phyloP scores from a whole-genome alignment of 2,329 filamentous ascomycete species.

The Fusarium sterilihyphosum region DNA sequence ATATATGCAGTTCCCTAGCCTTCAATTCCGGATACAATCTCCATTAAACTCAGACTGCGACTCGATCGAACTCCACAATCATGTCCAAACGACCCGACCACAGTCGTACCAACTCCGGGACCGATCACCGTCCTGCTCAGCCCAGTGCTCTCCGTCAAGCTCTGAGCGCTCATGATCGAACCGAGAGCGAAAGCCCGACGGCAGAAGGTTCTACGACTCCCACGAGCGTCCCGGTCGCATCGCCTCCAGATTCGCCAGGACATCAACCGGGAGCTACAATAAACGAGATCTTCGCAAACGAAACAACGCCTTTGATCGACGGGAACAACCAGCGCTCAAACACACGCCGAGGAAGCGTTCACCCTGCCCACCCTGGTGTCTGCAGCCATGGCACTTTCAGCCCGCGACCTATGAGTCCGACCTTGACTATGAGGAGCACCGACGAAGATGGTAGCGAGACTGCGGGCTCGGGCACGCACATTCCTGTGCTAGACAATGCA shows the following conservation, averaged over 20 bases:
- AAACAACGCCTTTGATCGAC: constrained; percentile 63
- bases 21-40: neutral
- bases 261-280: constrained; percentile 36
- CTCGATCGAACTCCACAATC: constrained; percentile 12
- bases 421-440: constrained; percentile 47
- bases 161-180: constrained; percentile 48
- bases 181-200: constrained; percentile 10
- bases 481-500: constrained; percentile 52
- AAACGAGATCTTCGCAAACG: constrained; percentile 47
- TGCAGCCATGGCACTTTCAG: constrained; percentile 84
- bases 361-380: constrained; percentile 55
- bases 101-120: constrained; percentile 44
- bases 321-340: constrained; percentile 35
- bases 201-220: constrained; percentile 2
- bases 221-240: constrained; percentile 28
- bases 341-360: constrained; percentile 35
- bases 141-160: constrained; percentile 59
- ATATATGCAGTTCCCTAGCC: neutral
- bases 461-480: constrained; percentile 46
- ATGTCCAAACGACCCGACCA: constrained; percentile 45
- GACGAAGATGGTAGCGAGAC: constrained; percentile 47
- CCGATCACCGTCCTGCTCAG: constrained; percentile 53
- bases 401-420: constrained; percentile 66
- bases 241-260: constrained; percentile 37
- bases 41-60: neutral